Conservation (phyloP, 169 alveolate genomes). For the Plasmodium falciparum region DNA sequence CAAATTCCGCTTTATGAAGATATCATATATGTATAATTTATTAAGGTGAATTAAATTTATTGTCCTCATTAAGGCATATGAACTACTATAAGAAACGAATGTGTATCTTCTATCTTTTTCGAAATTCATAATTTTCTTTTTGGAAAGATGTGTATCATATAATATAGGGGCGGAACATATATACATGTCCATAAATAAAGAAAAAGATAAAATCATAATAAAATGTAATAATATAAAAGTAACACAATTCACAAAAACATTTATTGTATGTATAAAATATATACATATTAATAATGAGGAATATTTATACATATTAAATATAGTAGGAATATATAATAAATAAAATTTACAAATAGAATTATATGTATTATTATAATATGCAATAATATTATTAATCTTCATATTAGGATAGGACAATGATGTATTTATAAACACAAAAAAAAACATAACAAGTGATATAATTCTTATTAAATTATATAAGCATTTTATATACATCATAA, state of each 20-base stretch:
- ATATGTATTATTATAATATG: background rate
- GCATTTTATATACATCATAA: background rate
- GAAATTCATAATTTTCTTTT: no score
- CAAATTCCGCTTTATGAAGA: no score
- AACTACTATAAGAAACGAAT: no score
- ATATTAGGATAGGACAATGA: background rate
- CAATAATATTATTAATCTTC: background rate
- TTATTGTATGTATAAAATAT: background rate
- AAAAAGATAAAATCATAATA: background rate
- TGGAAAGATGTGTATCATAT: no score
- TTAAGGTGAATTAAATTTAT: no score
- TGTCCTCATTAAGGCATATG: no score
- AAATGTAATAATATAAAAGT: background rate
- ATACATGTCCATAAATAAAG: conserved; percentile 24
- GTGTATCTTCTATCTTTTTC: no score
- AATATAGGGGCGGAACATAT: conserved; percentile 16
- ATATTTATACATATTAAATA: background rate
- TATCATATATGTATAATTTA: no score
- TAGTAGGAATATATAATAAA: background rate
- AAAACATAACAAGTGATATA: conserved; percentile 1
- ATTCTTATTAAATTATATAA: background rate
- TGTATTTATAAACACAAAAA: conserved; percentile 2
- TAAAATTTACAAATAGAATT: background rate
- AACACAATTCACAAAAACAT: conserved; percentile 9
- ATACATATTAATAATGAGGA: no score